Evolutionary conservation across 2,329 filamentous ascomycete species (phyloP).

Genomic region (Stromatinia cepivora): DNA sequence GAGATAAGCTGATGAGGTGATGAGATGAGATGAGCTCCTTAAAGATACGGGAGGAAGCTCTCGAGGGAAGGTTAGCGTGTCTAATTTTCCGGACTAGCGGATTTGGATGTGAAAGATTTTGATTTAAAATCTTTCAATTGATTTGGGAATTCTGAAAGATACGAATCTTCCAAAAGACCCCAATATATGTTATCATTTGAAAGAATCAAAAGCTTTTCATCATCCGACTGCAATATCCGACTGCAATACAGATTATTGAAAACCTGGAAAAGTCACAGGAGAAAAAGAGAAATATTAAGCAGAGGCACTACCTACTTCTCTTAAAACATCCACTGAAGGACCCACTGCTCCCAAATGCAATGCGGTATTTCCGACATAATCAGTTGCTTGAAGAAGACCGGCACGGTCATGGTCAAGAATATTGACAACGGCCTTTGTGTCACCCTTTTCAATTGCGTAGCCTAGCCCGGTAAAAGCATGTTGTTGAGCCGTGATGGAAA

Average conservation of each 20-base stretch:
- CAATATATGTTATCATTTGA: not conserved
- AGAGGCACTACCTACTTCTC: conserved; percentile 46
- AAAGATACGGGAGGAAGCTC: not conserved
- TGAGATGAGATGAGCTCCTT: not conserved
- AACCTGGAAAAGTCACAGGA: not conserved
- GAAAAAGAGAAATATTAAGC: not conserved
- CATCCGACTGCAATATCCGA: not conserved
- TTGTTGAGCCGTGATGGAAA: conserved; percentile 46
- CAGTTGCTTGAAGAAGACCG: conserved; percentile 41
- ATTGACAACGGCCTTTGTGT: conserved; percentile 46
- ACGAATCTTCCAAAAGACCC: not conserved
- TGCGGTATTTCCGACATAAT: conserved; percentile 45
- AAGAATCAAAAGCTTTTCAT: not conserved
- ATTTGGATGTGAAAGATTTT: not conserved
- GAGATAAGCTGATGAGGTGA: not conserved
- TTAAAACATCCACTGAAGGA: conserved; percentile 55
- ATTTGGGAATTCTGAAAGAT: not conserved
- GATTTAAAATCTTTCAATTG: not conserved
- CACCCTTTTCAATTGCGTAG: conserved; percentile 62
- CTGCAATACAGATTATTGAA: not conserved
- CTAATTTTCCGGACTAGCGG: not conserved
- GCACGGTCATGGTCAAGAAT: conserved; percentile 38
- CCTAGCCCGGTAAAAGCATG: conserved; percentile 60
- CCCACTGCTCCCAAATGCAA: conserved; percentile 44
- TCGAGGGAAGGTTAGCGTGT: no score